A percentile compares a stretch with the other conserved stretches of the same genome.
Evolutionary conservation across 2,329 filamentous ascomycete genomes (phyloP).

Genomic region (Botryotinia convoluta): DNA sequence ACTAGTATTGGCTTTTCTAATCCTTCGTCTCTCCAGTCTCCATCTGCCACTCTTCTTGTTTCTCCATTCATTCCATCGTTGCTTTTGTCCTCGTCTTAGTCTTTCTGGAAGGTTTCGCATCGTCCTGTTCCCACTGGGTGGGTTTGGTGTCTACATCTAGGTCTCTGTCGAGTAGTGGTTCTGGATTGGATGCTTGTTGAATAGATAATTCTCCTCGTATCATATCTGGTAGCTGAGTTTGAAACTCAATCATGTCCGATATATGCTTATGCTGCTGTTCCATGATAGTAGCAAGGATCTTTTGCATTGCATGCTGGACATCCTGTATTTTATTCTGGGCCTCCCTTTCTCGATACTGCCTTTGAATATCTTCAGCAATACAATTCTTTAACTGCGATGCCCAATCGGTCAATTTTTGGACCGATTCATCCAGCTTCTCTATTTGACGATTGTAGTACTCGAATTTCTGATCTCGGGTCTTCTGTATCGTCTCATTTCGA

Average conservation of each 20-base stretch:
- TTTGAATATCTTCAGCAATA: neutral
- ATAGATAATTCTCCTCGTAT: neutral
- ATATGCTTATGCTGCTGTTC: neutral
- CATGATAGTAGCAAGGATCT: neutral
- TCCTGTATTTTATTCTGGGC: neutral
- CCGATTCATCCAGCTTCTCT: neutral
- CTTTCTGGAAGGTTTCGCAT: neutral
- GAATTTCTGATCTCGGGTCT: neutral
- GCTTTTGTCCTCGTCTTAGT: neutral
- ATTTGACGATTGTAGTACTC: neutral
- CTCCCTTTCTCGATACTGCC: neutral
- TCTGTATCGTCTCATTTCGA: neutral
- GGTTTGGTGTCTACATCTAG: neutral
- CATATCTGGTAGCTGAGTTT: neutral
- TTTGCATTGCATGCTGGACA: neutral
- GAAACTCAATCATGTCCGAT: neutral
- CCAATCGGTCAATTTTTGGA: neutral
- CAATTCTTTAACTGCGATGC: neutral
- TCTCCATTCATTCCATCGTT: neutral
- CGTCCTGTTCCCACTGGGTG: neutral
- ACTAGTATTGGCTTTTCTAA: fast-evolving
- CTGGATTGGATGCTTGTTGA: neutral
- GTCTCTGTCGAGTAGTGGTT: neutral
- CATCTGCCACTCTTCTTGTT: fast-evolving
- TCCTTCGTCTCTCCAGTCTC: neutral